phyloP scores from a whole-genome alignment of 2,329 filamentous ascomycete genomes.

The Ascocoryne sarcoides region DNA sequence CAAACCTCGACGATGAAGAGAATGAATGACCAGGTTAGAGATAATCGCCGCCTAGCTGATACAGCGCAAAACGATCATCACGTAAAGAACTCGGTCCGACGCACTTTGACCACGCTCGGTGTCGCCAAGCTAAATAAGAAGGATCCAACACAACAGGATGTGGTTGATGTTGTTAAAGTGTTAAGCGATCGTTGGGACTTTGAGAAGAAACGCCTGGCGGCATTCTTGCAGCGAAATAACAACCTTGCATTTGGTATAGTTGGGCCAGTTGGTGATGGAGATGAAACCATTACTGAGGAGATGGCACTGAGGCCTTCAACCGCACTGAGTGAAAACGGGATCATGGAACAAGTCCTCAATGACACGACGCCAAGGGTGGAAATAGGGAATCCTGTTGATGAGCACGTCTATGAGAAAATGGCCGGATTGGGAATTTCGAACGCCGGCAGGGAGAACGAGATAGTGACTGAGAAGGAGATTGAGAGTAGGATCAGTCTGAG shows the following conservation, averaged over 20 bases:
- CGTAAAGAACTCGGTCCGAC: slow-evolving; percentile 23
- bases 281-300: slow-evolving; percentile 16
- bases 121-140: slow-evolving; percentile 20
- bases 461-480: background rate
- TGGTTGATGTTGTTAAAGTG: slow-evolving; percentile 24
- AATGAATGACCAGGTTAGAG: slow-evolving; percentile 29
- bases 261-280: slow-evolving; percentile 7
- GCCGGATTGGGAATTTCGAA: background rate
- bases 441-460: slow-evolving; percentile 3
- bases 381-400: slow-evolving; percentile 23
- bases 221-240: slow-evolving; percentile 26
- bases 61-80: slow-evolving; percentile 14
- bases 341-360: slow-evolving; percentile 26
- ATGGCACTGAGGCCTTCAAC: slow-evolving; percentile 24
- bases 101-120: slow-evolving; percentile 23
- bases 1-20: slow-evolving; percentile 49
- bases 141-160: slow-evolving; percentile 25
- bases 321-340: slow-evolving; percentile 24
- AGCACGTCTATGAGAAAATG: slow-evolving; percentile 7
- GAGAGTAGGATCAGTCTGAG: background rate
- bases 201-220: slow-evolving; percentile 22
- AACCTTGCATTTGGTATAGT: slow-evolving; percentile 22
- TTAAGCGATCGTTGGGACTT: slow-evolving; percentile 25
- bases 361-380: slow-evolving; percentile 27
- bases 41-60: slow-evolving; percentile 12